Percentiles rank a stretch among this genome's conserved stretches.
These are phyloP conservation scores for Cornus florida DNA, from an alignment of 148 eudicot species.

Conservation along the genomic window DNA sequence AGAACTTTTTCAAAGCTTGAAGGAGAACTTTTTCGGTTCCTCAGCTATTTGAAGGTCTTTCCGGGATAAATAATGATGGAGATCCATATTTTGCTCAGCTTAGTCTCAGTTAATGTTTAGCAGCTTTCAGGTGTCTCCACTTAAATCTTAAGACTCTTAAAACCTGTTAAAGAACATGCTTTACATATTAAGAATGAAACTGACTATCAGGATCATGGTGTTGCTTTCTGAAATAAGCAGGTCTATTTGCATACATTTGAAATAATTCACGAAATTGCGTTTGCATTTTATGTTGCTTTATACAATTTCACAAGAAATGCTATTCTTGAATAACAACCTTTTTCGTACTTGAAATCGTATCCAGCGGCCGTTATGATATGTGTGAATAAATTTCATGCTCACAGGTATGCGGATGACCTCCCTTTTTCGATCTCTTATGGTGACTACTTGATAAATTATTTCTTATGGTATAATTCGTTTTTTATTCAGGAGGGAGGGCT, in stretches of 20 bases:
- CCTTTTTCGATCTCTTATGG: too few relatives aligned
- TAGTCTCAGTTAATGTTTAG: neutral
- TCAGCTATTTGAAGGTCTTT: neutral
- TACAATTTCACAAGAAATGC: too few relatives aligned
- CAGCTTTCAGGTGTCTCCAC: neutral
- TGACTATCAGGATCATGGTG: neutral
- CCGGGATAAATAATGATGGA: neutral
- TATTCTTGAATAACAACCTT: too few relatives aligned
- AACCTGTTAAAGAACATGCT: neutral
- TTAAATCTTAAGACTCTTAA: too few relatives aligned
- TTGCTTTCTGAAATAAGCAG: neutral
- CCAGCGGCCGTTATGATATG: too few relatives aligned
- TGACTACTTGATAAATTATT: too few relatives aligned
- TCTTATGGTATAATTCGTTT: too few relatives aligned
- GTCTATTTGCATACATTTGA: neutral
- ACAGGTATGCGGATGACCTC: too few relatives aligned
- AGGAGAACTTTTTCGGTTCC: conserved; percentile 40
- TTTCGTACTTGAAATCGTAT: too few relatives aligned
- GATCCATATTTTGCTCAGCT: neutral
- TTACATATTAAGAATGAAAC: neutral
- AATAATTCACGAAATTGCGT: too few relatives aligned
- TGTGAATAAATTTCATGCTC: too few relatives aligned
- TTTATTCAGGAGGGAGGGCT: too few relatives aligned
- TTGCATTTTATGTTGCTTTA: neutral
- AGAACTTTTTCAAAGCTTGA: conserved; percentile 48